Evolutionary conservation across 1,284 basidiomycete genomes (phyloP).

Genomic region (Puccinia coronata): DNA sequence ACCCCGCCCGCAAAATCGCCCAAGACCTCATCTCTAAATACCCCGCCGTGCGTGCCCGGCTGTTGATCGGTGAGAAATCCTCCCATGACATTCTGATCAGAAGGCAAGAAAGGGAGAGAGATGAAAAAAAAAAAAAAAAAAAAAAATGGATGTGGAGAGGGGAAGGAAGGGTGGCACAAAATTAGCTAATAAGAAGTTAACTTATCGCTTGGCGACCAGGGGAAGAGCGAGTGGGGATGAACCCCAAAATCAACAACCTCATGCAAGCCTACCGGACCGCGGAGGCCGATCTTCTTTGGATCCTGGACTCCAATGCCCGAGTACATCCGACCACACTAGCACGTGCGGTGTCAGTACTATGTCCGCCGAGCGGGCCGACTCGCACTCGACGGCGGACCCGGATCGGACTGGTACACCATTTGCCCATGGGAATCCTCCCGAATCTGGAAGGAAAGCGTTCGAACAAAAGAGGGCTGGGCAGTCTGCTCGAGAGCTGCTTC

Average conservation of each 20-base stretch:
- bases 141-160: background rate
- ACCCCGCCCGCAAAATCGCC: constrained; percentile 79
- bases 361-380: constrained; percentile 37
- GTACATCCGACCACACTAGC: constrained; percentile 78
- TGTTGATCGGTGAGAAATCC: constrained; percentile 70
- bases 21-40: constrained; percentile 74
- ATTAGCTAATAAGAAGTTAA: constrained; percentile 62
- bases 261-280: constrained; percentile 79
- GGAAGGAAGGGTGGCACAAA: too few species aligned
- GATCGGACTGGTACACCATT: constrained; percentile 90
- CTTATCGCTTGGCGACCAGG: constrained; percentile 62
- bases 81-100: background rate
- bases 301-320: constrained; percentile 89
- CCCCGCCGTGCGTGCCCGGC: constrained; percentile 69
- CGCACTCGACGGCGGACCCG: constrained; percentile 39
- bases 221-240: constrained; percentile 71
- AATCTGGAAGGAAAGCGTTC: background rate
- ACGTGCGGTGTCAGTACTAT: constrained; percentile 76
- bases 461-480: constrained; percentile 63
- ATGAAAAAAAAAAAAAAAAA: constrained; percentile 24
- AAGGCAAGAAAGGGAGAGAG: too few species aligned
- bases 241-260: constrained; percentile 98
- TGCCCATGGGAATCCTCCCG: constrained; percentile 81
- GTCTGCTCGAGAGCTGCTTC: constrained; percentile 87
- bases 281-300: constrained; percentile 87